Evolutionary conservation across 257 asterid species (phyloP).

Genomic region (Solanum corneliomulleri): DNA sequence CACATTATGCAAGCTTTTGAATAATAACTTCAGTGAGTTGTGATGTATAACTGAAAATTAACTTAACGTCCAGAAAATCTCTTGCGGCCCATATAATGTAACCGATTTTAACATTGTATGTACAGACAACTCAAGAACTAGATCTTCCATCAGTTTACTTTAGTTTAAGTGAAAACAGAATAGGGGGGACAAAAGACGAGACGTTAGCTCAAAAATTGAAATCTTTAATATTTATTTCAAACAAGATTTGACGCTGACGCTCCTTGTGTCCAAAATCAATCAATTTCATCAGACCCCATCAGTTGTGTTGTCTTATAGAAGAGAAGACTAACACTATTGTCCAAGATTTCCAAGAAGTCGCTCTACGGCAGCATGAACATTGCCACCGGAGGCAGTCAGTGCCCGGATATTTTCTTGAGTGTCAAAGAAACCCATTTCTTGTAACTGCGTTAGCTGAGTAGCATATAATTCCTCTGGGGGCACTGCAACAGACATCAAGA

Average conservation of each 20-base stretch:
- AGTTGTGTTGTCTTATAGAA: background rate
- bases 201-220: background rate
- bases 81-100: background rate
- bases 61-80: background rate
- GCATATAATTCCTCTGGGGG: slow-evolving; percentile 40
- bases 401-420: slow-evolving; percentile 40
- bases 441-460: slow-evolving; percentile 32
- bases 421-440: slow-evolving; percentile 50
- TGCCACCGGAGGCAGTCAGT: slow-evolving; percentile 32
- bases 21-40: background rate
- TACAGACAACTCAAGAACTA: slow-evolving; percentile 10
- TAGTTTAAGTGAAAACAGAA: slow-evolving; percentile 3
- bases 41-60: background rate
- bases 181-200: background rate
- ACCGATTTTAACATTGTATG: slow-evolving; percentile 5
- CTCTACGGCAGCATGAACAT: slow-evolving; percentile 48
- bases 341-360: slow-evolving; percentile 31
- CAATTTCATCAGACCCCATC: background rate
- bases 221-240: slow-evolving; percentile 1
- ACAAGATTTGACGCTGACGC: background rate
- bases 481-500: slow-evolving; percentile 9
- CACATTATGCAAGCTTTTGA: background rate
- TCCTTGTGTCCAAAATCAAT: slow-evolving; percentile 1
- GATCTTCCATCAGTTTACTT: background rate
- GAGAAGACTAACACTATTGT: slow-evolving; percentile 6